Evolutionary conservation across 805 yeast species (phyloP).

Genomic region (Wickerhamomyces bovis): DNA sequence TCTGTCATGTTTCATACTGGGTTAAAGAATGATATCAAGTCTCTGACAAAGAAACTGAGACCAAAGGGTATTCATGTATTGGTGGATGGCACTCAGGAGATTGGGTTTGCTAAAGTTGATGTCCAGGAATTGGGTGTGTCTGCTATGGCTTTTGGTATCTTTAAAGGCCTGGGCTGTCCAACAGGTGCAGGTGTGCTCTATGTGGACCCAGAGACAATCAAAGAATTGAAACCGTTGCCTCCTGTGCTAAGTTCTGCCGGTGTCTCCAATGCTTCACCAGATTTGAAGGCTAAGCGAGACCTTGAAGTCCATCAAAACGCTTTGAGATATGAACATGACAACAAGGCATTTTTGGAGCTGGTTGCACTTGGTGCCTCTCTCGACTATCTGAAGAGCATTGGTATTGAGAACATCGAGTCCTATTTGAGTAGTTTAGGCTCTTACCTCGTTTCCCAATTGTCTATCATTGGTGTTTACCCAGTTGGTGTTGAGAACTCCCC

Average conservation of each 20-base stretch:
- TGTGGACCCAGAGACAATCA: not conserved
- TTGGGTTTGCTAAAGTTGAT: not conserved
- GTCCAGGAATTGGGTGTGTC: not conserved
- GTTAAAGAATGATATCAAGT: not conserved
- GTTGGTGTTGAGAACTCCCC: not conserved
- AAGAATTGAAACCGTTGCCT: not conserved
- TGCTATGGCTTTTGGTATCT: not conserved
- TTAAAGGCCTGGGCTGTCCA: not conserved
- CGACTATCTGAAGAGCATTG: not conserved
- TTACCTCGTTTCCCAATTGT: not conserved
- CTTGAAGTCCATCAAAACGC: not conserved
- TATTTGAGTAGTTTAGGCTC: not conserved
- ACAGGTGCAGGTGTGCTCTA: not conserved
- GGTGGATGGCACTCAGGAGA: not conserved
- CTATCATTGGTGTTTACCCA: not conserved
- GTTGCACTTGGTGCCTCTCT: not conserved
- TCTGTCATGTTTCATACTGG: conserved; percentile 3
- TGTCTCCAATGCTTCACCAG: not conserved
- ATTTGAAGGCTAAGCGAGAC: not conserved
- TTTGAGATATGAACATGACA: conserved; percentile 1
- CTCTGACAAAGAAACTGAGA: not conserved
- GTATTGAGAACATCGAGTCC: conserved; percentile 1
- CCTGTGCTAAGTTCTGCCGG: not conserved
- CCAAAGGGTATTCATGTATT: not conserved
- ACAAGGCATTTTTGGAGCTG: not conserved